Base-by-base conservation (phyloP, 1,284 basidiomycete genomes). In the Leccinum insigne region DNA sequence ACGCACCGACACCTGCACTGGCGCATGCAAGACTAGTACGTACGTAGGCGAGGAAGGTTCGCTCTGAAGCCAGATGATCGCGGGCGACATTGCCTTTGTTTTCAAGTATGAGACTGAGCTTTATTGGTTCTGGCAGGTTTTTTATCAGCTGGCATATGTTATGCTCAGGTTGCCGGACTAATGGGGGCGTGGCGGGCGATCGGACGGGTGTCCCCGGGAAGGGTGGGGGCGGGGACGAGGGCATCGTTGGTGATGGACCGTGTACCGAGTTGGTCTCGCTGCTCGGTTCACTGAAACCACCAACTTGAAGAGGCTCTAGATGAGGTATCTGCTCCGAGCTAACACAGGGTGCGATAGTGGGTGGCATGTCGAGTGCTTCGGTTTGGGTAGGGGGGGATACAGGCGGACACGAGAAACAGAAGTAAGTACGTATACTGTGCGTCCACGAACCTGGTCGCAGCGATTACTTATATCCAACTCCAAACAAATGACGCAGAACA, bases 21-120 rank as follows among this genome's bases (percentile, higher is more conserved):
- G 80, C 74, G 38, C 80, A 75, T 11, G 79, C 76, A 26, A 81
- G 70, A 58, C 79, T 80, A 18, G 80, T 81, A 14, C 80, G 76
- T 56, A 81, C 72, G 54, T 80, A 81, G 29, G 80, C 80, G 16
- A 81, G 73, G 70, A 78, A 81, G 8, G 80, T 81, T 56, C 80
- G 69, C 64, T 81, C 80, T 26, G 77, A 78, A 7, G 80, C 80
- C 0, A 81, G 72, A 65, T 81, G 80, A 65, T 81, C 80, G 9
- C 79, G 77, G 21, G 80, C 80, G 29, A 77, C 72, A 57, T 72
- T 77, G 18, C 77, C 77, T 59, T 70, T 74, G 67, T 75, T 76
- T 62, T 78, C 74, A 29, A 77, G 71, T 6, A 75, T 63, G 61
- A 75, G 68, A 54, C 63, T 70, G 49, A 70, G 58, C 44, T 63